These are phyloP conservation scores for Boletus eberwhitei DNA, from an alignment of 768 basidiomycete genomes.

Conservation along the genomic window DNA sequence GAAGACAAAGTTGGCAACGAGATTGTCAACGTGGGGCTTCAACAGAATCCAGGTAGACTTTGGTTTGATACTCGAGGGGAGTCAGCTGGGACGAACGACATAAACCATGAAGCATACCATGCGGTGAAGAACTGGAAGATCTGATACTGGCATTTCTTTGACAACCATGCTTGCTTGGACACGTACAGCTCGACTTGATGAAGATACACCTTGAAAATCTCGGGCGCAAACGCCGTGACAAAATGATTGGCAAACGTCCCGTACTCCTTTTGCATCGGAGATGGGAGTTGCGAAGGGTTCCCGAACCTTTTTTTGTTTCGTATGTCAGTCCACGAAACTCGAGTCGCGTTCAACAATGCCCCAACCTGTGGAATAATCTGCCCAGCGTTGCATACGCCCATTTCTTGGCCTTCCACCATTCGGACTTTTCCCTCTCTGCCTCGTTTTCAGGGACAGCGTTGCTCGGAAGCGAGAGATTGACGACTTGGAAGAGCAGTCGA, in stretches of 20 bases:
- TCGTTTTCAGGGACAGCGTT: constrained; percentile 66
- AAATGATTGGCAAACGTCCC: constrained; percentile 73
- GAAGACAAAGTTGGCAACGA: constrained; percentile 82
- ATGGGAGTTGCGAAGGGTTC: constrained; percentile 83
- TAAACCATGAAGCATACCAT: constrained; percentile 52
- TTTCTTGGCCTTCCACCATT: constrained; percentile 94
- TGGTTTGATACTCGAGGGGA: constrained; percentile 70
- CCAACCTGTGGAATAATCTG: constrained; percentile 70
- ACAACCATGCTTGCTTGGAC: constrained; percentile 73
- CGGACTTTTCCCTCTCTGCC: constrained; percentile 71
- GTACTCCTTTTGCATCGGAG: constrained; percentile 66
- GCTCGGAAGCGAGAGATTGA: constrained; percentile 66
- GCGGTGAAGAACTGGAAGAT: constrained; percentile 85
- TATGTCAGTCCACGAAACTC: constrained; percentile 4
- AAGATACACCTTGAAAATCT: constrained; percentile 81
- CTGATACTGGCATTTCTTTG: constrained; percentile 79
- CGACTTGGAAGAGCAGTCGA: constrained; percentile 71
- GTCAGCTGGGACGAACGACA: constrained; percentile 10
- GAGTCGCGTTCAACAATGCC: neutral
- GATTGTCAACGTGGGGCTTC: constrained; percentile 77
- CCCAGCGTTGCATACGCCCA: constrained; percentile 87
- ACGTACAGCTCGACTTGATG: constrained; percentile 63
- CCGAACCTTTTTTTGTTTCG: constrained; percentile 53
- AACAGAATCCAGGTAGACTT: constrained; percentile 87
- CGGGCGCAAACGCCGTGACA: constrained; percentile 74